Evolutionary conservation across 2,329 filamentous ascomycete genomes (phyloP).

Genomic region (Pseudogymnoascus sp.): DNA sequence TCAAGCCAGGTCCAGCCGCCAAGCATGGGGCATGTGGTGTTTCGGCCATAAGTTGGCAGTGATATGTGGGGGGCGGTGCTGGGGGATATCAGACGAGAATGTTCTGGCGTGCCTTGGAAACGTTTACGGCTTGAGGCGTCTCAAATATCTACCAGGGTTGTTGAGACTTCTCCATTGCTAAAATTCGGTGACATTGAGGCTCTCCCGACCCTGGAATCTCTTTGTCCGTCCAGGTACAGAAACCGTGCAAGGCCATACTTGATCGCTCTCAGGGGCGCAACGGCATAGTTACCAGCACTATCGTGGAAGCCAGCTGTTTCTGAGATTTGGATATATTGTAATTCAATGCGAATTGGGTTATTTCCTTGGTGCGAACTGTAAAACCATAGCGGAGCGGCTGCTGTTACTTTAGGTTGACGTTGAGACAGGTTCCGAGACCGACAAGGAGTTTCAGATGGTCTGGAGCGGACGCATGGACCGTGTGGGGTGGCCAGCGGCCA

Average conservation of each 20-base stretch:
- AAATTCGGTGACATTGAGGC: too few species aligned
- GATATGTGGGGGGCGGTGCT: not conserved
- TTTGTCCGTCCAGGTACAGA: not conserved
- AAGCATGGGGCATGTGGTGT: not conserved
- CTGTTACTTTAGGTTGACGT: not conserved
- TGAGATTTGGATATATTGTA: not conserved
- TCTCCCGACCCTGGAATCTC: not conserved
- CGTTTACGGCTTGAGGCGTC: not conserved
- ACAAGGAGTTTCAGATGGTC: conserved; percentile 4
- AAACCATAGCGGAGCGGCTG: conserved; percentile 3
- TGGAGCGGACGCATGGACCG: not conserved
- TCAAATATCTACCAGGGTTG: not conserved
- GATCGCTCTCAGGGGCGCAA: too few species aligned
- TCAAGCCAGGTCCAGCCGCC: not conserved
- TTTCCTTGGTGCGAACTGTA: not conserved
- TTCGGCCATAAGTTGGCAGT: not conserved
- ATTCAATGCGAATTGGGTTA: not conserved
- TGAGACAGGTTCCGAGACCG: conserved; percentile 2
- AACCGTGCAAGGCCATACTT: not conserved
- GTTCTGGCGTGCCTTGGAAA: conserved; percentile 5
- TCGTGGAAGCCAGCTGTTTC: not conserved
- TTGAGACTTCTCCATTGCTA: not conserved
- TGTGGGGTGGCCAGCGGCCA: not conserved
- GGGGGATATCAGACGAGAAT: not conserved
- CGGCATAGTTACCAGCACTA: not conserved